Base-by-base conservation (phyloP, 306 rosid genomes). In the Notholithocarpus densiflorus region DNA sequence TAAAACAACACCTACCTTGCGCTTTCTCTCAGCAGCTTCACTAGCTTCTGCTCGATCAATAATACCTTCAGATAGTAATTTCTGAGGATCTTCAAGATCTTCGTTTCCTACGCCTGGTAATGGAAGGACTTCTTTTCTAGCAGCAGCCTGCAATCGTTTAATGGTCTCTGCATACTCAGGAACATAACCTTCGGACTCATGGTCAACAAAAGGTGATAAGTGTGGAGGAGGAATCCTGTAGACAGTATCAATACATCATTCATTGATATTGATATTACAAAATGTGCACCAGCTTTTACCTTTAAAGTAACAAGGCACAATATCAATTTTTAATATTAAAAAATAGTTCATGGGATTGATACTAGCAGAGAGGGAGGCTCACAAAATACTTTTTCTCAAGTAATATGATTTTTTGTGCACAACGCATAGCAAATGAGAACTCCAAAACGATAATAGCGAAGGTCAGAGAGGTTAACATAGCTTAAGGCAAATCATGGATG, bases 101-200 rank as follows among this genome's bases (percentile, higher is more conserved):
- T 90, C 90, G 6, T 37, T 78, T 65, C 92, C 98, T 72, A 84
- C 81, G 56, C 93, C 96, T 1, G 96, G 99, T 72, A 95, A 87
- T 0, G 96, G 96, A 75, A 95, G 91, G 64, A 95, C 84, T 82
- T 95, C 96, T 78, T 78, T 87, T 83, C 80, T 82, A 43, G 90
- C 88, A 80, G 89, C 94, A 80, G 90, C 89, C 79, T 91, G 90
- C 90, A 86, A 84, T 53, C 88, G 82, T 69, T 90, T 84, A 17
- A 95, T 92, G 73, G 94, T 91, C 88, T 86, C 89, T 1, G 99
- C 99, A 79, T 95, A 93, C 37, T 95, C 99, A 2, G 99, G 99
- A 77, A 93, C 90, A 73, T 95, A 89, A 2, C 92, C 98, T 86
- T 90, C 94, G 12, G 88, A 92, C 18, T 91, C 95, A 27, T 90